Conservation (phyloP, 2,329 filamentous ascomycete species). For the Cordyceps javanica region DNA sequence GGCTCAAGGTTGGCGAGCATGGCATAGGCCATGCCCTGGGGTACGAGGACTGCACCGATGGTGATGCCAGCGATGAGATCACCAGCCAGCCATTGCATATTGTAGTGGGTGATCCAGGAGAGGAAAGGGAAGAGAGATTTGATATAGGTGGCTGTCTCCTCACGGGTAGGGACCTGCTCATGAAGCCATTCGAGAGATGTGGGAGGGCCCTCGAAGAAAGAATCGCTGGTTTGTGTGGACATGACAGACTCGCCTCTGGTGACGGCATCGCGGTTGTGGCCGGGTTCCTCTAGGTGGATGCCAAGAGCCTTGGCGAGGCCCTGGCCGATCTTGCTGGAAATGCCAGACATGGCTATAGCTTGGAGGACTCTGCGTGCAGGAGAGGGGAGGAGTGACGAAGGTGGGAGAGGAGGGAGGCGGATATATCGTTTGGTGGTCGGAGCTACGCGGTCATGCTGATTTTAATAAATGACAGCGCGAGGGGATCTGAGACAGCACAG, state of each 20-base stretch:
- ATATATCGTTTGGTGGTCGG: background rate
- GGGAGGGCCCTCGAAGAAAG: conserved; percentile 78
- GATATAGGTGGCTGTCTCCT: conserved; percentile 54
- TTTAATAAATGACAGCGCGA: background rate
- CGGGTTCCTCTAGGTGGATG: conserved; percentile 66
- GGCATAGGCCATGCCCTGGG: conserved; percentile 95
- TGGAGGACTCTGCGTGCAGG: background rate
- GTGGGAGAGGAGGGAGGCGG: background rate
- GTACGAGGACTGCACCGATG: conserved; percentile 69
- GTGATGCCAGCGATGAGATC: conserved; percentile 74
- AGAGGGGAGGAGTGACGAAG: background rate
- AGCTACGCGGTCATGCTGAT: background rate
- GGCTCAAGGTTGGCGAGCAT: conserved; percentile 71
- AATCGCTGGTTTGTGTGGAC: conserved; percentile 65
- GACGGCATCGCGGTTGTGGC: conserved; percentile 44
- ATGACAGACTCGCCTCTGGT: conserved; percentile 74
- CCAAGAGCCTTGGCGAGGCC: conserved; percentile 71
- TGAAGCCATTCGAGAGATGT: conserved; percentile 66
- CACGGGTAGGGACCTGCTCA: conserved; percentile 53
- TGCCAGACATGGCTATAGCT: conserved; percentile 27
- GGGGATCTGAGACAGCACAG: background rate
- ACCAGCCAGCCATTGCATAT: conserved; percentile 79
- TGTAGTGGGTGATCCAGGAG: conserved; percentile 86
- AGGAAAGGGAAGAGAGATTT: conserved; percentile 78
- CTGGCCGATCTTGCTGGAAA: conserved; percentile 59